Conservation (phyloP, 352 stramenopile species). For the Nothophytophthora sp. region DNA sequence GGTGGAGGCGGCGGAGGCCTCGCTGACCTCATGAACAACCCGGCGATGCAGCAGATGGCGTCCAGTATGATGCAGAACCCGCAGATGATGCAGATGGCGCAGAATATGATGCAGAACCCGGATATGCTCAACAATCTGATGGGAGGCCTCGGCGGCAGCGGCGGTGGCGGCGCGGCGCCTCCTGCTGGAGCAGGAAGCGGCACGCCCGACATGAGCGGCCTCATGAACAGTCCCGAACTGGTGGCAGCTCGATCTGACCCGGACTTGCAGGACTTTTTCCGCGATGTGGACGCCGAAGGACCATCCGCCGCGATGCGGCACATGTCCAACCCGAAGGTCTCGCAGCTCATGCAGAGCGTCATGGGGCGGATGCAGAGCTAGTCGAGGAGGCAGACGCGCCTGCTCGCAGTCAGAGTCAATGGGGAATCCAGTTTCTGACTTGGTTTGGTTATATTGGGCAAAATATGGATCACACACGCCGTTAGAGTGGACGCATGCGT, state of each 20-base stretch:
- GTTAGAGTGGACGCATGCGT: no score
- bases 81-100: constrained; percentile 90
- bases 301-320: constrained; percentile 83
- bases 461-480: background rate
- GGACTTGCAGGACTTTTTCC: constrained; percentile 81
- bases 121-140: constrained; percentile 81
- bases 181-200: constrained; percentile 28
- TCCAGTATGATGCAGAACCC: constrained; percentile 92
- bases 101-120: constrained; percentile 92
- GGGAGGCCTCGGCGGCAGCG: constrained; percentile 51
- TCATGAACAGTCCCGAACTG: constrained; percentile 81
- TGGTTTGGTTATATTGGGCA: constrained; percentile 19
- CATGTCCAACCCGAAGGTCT: constrained; percentile 89
- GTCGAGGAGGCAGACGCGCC: constrained; percentile 4
- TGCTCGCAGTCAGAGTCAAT: background rate
- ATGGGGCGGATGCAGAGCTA: constrained; percentile 67
- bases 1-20: constrained; percentile 65
- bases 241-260: constrained; percentile 69
- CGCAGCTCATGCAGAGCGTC: constrained; percentile 73
- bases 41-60: constrained; percentile 87
- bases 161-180: constrained; percentile 22
- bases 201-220: constrained; percentile 69
- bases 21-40: constrained; percentile 82
- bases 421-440: constrained; percentile 14
- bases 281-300: constrained; percentile 73